A percentile compares a stretch with the other conserved stretches of the same genome.
These are phyloP conservation scores for Podospora appendiculata DNA, from an alignment of 495 filamentous ascomycete species.

Conservation along the genomic window DNA sequence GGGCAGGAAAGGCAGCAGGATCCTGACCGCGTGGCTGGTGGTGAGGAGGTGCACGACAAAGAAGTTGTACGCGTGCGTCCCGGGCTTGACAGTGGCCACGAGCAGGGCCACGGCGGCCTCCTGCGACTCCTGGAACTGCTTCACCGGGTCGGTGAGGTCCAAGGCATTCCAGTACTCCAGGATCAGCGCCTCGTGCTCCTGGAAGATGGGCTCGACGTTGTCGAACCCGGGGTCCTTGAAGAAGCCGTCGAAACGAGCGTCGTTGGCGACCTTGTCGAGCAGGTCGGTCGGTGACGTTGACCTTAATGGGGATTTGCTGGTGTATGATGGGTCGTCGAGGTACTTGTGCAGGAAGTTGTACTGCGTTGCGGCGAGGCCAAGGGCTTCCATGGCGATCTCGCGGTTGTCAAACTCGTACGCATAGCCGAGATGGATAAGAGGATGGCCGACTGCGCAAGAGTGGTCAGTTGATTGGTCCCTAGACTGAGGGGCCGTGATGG, in stretches of 20 bases:
- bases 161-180: slow-evolving; percentile 87
- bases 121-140: slow-evolving; percentile 72
- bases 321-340: slow-evolving; percentile 62
- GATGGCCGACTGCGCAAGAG: slow-evolving; percentile 60
- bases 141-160: slow-evolving; percentile 48
- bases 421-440: slow-evolving; percentile 83
- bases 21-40: slow-evolving; percentile 77
- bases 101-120: slow-evolving; percentile 67
- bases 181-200: slow-evolving; percentile 58
- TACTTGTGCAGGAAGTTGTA: slow-evolving; percentile 75
- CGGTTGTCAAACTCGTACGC: slow-evolving; percentile 75
- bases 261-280: slow-evolving; percentile 49
- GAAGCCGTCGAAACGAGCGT: slow-evolving; percentile 49
- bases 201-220: slow-evolving; percentile 61
- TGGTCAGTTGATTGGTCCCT: background rate
- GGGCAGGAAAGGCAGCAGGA: slow-evolving; percentile 74
- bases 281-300: slow-evolving; percentile 58
- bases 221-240: slow-evolving; percentile 50
- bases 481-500: background rate
- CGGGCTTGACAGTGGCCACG: slow-evolving; percentile 49
- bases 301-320: slow-evolving; percentile 39
- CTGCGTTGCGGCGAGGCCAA: slow-evolving; percentile 60
- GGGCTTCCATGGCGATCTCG: slow-evolving; percentile 77
- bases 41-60: slow-evolving; percentile 77
- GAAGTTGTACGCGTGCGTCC: slow-evolving; percentile 69